Conservation (phyloP, 2,329 filamentous ascomycete genomes). For the Penicillium glabrum region DNA sequence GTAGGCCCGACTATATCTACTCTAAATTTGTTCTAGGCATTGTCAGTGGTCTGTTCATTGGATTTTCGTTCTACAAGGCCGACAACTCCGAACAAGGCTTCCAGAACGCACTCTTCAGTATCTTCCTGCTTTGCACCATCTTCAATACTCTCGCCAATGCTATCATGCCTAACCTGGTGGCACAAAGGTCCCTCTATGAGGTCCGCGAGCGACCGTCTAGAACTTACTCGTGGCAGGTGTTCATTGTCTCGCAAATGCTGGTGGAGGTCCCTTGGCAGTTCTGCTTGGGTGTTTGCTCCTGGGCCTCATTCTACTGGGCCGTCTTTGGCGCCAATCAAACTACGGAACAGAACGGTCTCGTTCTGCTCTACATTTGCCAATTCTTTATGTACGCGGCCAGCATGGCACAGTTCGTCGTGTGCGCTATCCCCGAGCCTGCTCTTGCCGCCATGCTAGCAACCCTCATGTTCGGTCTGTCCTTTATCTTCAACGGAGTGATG, state of each 20-base stretch:
- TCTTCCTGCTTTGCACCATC: slow-evolving; percentile 68
- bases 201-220: slow-evolving; percentile 78
- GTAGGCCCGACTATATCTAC: slow-evolving; percentile 80
- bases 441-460: slow-evolving; percentile 3
- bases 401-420: slow-evolving; percentile 10
- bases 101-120: slow-evolving; percentile 80
- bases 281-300: slow-evolving; percentile 19
- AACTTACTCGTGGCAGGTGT: slow-evolving; percentile 79
- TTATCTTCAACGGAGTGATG: slow-evolving; percentile 13
- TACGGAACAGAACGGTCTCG: slow-evolving; percentile 12
- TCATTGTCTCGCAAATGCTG: slow-evolving; percentile 76
- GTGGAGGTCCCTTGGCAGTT: slow-evolving; percentile 82
- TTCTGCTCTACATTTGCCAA: slow-evolving; percentile 23
- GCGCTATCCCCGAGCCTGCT: slow-evolving; percentile 2
- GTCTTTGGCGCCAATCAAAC: slow-evolving; percentile 16
- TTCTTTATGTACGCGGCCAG: slow-evolving; percentile 15
- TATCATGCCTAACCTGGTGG: slow-evolving; percentile 76
- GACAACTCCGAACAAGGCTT: slow-evolving; percentile 72
- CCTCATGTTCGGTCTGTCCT: slow-evolving; percentile 3
- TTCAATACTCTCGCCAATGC: slow-evolving; percentile 54
- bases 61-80: slow-evolving; percentile 74
- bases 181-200: slow-evolving; percentile 76
- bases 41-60: slow-evolving; percentile 68
- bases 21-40: slow-evolving; percentile 70
- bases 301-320: slow-evolving; percentile 23